Evolutionary conservation across 2,329 filamentous ascomycete genomes (phyloP).

Genomic region (Neonectria sp.): DNA sequence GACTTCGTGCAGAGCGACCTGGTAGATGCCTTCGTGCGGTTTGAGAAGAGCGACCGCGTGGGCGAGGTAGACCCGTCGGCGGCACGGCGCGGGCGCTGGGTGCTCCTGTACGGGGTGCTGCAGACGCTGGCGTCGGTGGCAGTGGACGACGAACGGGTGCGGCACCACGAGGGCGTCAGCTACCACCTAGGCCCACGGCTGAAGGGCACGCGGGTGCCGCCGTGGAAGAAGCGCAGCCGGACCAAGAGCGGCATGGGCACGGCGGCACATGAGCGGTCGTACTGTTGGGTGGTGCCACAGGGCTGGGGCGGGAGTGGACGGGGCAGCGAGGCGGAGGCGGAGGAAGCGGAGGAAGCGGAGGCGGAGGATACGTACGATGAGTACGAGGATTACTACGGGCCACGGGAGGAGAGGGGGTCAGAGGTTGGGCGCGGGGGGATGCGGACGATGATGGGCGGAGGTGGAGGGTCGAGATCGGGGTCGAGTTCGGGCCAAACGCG

Average conservation of each 20-base stretch:
- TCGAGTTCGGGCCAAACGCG: slow-evolving; percentile 13
- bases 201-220: slow-evolving; percentile 59
- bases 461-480: slow-evolving; percentile 7
- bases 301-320: slow-evolving; percentile 33
- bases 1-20: slow-evolving; percentile 65
- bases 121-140: slow-evolving; percentile 73
- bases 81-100: slow-evolving; percentile 73
- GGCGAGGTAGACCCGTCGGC: slow-evolving; percentile 67
- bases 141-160: slow-evolving; percentile 69
- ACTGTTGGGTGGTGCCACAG: slow-evolving; percentile 66
- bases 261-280: slow-evolving; percentile 64
- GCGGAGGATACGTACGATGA: slow-evolving; percentile 18
- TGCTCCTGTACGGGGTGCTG: slow-evolving; percentile 72
- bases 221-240: slow-evolving; percentile 61
- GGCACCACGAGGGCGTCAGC: slow-evolving; percentile 66
- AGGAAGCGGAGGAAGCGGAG: slow-evolving; percentile 31
- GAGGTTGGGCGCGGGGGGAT: slow-evolving; percentile 6
- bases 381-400: slow-evolving; percentile 25
- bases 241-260: slow-evolving; percentile 48
- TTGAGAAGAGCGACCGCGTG: slow-evolving; percentile 69
- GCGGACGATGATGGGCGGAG: slow-evolving; percentile 13
- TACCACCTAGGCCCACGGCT: slow-evolving; percentile 72
- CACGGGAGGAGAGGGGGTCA: slow-evolving; percentile 7
- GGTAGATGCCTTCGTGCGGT: slow-evolving; percentile 69
- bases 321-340: slow-evolving; percentile 18